These are phyloP conservation scores for Venturia asperata DNA, from an alignment of 2,329 filamentous ascomycete species.

Conservation along the genomic window DNA sequence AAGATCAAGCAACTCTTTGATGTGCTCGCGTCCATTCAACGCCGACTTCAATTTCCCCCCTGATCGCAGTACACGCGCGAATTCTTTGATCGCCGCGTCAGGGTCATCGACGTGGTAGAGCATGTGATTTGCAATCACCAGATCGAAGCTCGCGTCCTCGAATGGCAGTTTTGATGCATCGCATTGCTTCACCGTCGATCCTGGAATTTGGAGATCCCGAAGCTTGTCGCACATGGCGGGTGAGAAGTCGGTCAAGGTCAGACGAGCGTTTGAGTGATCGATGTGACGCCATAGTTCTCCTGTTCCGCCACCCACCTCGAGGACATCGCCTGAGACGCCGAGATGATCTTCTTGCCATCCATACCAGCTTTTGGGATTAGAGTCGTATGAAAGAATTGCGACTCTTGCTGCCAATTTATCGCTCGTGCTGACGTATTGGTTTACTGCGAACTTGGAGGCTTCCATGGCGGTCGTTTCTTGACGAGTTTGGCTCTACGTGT, in stretches of 20 bases:
- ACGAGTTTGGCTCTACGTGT: no score
- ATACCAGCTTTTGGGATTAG: slow-evolving; percentile 21
- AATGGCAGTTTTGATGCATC: slow-evolving; percentile 21
- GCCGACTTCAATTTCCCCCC: slow-evolving; percentile 20
- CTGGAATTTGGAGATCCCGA: slow-evolving; percentile 14
- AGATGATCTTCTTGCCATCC: slow-evolving; percentile 20
- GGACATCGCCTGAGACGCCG: slow-evolving; percentile 18
- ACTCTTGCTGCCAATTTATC: slow-evolving; percentile 21
- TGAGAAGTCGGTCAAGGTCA: slow-evolving; percentile 23
- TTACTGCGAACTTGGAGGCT: slow-evolving; percentile 20
- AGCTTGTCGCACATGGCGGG: slow-evolving; percentile 22
- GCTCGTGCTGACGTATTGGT: slow-evolving; percentile 22
- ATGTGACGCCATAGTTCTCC: slow-evolving; percentile 22
- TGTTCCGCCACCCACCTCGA: slow-evolving; percentile 23
- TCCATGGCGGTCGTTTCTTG: slow-evolving; percentile 6
- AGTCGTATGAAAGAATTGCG: slow-evolving; percentile 22
- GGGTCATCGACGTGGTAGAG: slow-evolving; percentile 22
- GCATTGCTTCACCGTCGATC: slow-evolving; percentile 20
- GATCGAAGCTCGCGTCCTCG: slow-evolving; percentile 20
- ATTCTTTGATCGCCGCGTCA: slow-evolving; percentile 20
- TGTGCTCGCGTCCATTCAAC: slow-evolving; percentile 21
- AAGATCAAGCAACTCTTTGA: slow-evolving; percentile 9
- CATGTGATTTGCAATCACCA: slow-evolving; percentile 23
- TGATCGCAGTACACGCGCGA: slow-evolving; percentile 21
- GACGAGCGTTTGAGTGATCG: slow-evolving; percentile 12